Evolutionary conservation across 257 asterid species (phyloP).

Genomic region (Striga asiatica): DNA sequence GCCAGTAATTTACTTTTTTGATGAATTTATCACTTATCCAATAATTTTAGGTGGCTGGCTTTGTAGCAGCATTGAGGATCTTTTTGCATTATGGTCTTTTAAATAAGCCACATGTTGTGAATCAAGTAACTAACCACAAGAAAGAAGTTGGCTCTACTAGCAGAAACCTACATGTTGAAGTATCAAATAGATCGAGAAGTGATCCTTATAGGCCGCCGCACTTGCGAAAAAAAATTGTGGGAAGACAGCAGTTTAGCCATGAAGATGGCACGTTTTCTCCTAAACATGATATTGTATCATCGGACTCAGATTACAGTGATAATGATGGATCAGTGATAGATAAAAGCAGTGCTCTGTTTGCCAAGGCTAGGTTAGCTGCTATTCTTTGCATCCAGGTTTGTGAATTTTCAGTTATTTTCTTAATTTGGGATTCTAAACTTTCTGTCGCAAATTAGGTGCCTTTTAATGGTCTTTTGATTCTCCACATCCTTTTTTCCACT

Average conservation of each 20-base stretch:
- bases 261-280: conserved; percentile 31
- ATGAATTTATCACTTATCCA: conserved; percentile 10
- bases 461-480: background rate
- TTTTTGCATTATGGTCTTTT: conserved; percentile 71
- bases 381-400: conserved; percentile 80
- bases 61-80: conserved; percentile 62
- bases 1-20: background rate
- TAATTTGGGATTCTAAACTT: background rate
- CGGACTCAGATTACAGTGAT: conserved; percentile 93
- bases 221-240: conserved; percentile 48
- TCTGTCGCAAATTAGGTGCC: conserved; percentile 3
- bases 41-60: conserved; percentile 62
- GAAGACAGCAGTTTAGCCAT: conserved; percentile 25
- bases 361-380: conserved; percentile 72
- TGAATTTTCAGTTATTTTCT: conserved; percentile 19
- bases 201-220: conserved; percentile 83
- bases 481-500: conserved; percentile 6
- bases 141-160: conserved; percentile 26
- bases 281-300: conserved; percentile 39
- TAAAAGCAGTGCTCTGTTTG: conserved; percentile 30
- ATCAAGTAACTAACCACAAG: conserved; percentile 29
- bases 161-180: conserved; percentile 23
- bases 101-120: conserved; percentile 29
- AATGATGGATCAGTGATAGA: conserved; percentile 56
- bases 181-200: conserved; percentile 32